These are phyloP conservation scores for Trametes versicolor DNA, from an alignment of 1,284 basidiomycete species.

Conservation along the genomic window DNA sequence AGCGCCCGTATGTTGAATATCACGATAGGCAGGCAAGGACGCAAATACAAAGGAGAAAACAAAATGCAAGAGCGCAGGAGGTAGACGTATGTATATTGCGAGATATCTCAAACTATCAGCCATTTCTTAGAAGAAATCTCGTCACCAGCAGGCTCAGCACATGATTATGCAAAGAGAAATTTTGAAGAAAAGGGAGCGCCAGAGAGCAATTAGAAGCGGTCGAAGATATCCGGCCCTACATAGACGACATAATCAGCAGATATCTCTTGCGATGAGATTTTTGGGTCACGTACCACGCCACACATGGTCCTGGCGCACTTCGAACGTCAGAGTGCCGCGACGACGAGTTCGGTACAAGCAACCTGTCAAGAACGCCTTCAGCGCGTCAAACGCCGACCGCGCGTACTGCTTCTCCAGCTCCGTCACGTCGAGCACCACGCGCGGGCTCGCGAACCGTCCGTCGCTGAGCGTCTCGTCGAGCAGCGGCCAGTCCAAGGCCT, in stretches of 20 bases:
- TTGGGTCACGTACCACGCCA: neutral
- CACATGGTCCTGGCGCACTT: neutral
- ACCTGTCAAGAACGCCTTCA: slow-evolving; percentile 2
- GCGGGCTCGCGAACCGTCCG: neutral
- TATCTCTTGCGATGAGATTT: no score
- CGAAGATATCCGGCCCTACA: neutral
- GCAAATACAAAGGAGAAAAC: no score
- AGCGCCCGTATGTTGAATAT: no score
- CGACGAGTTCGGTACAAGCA: slow-evolving; percentile 3
- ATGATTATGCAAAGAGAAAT: no score
- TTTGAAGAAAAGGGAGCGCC: no score
- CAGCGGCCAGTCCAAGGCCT: slow-evolving; percentile 2
- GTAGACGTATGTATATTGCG: no score
- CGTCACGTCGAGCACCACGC: slow-evolving; percentile 9
- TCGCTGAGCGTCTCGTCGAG: slow-evolving; percentile 9
- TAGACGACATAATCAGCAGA: neutral
- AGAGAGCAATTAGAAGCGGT: neutral
- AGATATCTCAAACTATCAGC: no score
- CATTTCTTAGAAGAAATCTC: no score
- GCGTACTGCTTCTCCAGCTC: neutral
- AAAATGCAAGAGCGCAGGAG: no score
- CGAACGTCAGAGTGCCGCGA: neutral
- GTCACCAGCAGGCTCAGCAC: no score
- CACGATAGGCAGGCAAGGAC: no score
- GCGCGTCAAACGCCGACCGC: neutral